These are phyloP conservation scores for Fusarium robinianum DNA, from an alignment of 2,329 filamentous ascomycete genomes.

Conservation along the genomic window DNA sequence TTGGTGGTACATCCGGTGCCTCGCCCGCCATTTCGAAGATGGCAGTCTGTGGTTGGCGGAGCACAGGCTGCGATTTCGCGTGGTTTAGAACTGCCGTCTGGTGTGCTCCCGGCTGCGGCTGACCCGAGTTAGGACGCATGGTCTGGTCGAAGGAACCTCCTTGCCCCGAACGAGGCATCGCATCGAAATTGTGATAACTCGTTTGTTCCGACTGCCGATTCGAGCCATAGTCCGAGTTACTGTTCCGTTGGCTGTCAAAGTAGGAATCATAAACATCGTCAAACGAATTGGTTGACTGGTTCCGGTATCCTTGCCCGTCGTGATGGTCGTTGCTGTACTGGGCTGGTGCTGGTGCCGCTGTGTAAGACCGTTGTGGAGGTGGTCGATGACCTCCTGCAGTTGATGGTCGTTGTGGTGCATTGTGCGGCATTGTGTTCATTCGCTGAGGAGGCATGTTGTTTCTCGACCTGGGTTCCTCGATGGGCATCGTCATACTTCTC, in stretches of 20 bases:
- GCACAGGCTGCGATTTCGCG: slow-evolving; percentile 70
- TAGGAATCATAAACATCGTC: slow-evolving; percentile 62
- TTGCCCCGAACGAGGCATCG: slow-evolving; percentile 39
- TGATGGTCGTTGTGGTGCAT: slow-evolving; percentile 56
- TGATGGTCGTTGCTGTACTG: slow-evolving; percentile 41
- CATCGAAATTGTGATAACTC: slow-evolving; percentile 51
- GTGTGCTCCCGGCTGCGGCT: slow-evolving; percentile 54
- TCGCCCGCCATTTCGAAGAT: slow-evolving; percentile 76
- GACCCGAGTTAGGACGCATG: slow-evolving; percentile 47
- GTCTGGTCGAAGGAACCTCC: slow-evolving; percentile 55
- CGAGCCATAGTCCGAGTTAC: slow-evolving; percentile 31
- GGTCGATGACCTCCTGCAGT: slow-evolving; percentile 58
- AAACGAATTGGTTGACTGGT: slow-evolving; percentile 44
- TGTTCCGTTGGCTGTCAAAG: slow-evolving; percentile 48
- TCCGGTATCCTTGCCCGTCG: slow-evolving; percentile 37
- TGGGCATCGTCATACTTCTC: slow-evolving; percentile 67
- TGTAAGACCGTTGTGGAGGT: slow-evolving; percentile 59
- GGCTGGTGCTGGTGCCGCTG: slow-evolving; percentile 42
- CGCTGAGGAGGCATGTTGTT: slow-evolving; percentile 44
- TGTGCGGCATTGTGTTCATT: slow-evolving; percentile 53
- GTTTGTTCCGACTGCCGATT: slow-evolving; percentile 29
- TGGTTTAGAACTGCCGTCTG: slow-evolving; percentile 59
- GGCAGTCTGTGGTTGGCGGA: slow-evolving; percentile 66
- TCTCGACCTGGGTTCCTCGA: slow-evolving; percentile 50
- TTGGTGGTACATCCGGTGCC: slow-evolving; percentile 58